Evolutionary conservation across 139 green algal species (phyloP).

Genomic region (Tetradesmus obliquus): DNA sequence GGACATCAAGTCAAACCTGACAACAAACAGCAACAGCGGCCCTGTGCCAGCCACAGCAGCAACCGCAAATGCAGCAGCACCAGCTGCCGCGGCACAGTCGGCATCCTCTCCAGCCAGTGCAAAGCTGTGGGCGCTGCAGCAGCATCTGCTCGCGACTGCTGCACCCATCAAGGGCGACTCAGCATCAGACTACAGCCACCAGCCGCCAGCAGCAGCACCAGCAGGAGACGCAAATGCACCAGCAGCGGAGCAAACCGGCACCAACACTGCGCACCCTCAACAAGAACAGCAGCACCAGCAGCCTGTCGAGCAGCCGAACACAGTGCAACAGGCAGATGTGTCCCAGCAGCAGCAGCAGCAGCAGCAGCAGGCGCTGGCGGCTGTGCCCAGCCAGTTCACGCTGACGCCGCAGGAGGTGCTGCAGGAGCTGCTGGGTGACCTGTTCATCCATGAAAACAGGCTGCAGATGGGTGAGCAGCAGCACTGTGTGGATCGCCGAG

Average conservation of each 20-base stretch:
- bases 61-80: not conserved
- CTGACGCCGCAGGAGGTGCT: conserved; percentile 47
- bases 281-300: not conserved
- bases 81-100: not conserved
- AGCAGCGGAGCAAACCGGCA: not conserved
- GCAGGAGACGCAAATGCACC: not conserved
- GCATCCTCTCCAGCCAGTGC: not conserved
- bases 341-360: not conserved
- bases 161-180: not conserved
- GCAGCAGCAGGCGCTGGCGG: not conserved
- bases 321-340: not conserved
- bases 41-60: not conserved
- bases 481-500: not conserved
- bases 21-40: not conserved
- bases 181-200: not conserved
- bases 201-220: not conserved
- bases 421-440: conserved; percentile 64
- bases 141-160: not conserved
- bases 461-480: conserved; percentile 48
- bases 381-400: conserved; percentile 1
- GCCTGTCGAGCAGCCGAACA: not conserved
- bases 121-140: not conserved
- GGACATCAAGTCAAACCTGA: conserved; percentile 22
- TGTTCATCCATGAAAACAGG: conserved; percentile 55
- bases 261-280: not conserved